These are phyloP conservation scores for Protomyces gravidus DNA, from an alignment of 1,139 yeast species.

Conservation along the genomic window DNA sequence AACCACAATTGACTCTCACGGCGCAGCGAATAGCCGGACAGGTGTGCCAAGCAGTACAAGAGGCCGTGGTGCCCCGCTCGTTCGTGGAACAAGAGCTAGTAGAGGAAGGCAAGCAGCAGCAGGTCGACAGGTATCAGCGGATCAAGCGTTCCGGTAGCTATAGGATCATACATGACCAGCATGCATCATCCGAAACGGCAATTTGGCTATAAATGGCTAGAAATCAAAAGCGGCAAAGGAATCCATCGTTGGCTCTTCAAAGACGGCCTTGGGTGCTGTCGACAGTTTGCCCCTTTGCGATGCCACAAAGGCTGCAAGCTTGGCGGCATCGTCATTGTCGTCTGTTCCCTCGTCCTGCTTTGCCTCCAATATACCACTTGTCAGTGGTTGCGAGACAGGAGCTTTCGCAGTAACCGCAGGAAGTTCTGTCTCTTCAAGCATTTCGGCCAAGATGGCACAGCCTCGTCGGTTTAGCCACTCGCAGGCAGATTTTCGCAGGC, in stretches of 20 bases:
- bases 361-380: neutral
- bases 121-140: neutral
- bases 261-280: constrained; percentile 16
- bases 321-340: constrained; percentile 3
- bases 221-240: constrained; percentile 26
- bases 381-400: neutral
- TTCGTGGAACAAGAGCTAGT: constrained; percentile 22
- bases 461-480: neutral
- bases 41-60: constrained; percentile 4
- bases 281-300: constrained; percentile 9
- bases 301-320: constrained; percentile 6
- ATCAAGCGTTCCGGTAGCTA: neutral
- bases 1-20: neutral
- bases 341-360: constrained; percentile 8
- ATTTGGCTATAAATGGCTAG: neutral
- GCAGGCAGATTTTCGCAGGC: neutral
- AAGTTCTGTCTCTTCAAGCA: neutral
- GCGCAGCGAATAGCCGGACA: neutral
- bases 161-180: neutral
- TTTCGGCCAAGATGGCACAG: neutral
- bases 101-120: constrained; percentile 14
- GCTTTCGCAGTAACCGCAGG: neutral
- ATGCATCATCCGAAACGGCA: neutral
- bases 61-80: constrained; percentile 15
- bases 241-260: constrained; percentile 26